Percentiles rank a stretch among this genome's conserved stretches.
Evolutionary conservation across 140 eudicot species (phyloP).

Genomic region (Oenanthe javanica): DNA sequence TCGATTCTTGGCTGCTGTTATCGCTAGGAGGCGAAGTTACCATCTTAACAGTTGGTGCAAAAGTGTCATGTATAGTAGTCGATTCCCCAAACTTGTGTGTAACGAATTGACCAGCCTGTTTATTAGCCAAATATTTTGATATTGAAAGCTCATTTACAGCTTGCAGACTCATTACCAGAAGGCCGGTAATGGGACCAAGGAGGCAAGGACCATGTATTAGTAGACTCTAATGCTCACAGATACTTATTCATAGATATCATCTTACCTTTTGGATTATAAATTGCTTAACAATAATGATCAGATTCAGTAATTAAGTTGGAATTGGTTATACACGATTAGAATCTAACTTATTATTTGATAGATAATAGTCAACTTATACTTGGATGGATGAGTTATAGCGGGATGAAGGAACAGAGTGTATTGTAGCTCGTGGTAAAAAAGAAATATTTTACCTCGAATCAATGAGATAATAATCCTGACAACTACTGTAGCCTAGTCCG

Average conservation of each 20-base stretch:
- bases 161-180: not conserved
- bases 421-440: not conserved
- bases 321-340: not conserved
- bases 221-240: not conserved
- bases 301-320: not conserved
- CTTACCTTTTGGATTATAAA: not conserved
- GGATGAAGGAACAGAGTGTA: not conserved
- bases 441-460: no score
- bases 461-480: not conserved
- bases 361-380: no score
- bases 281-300: not conserved
- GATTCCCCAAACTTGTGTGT: not conserved
- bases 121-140: not conserved
- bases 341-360: not conserved
- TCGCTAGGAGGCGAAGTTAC: not conserved
- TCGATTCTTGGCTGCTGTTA: not conserved
- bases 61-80: not conserved
- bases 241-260: not conserved
- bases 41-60: not conserved
- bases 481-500: not conserved
- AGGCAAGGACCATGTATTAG: not conserved
- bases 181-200: not conserved
- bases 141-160: not conserved
- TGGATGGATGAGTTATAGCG: not conserved
- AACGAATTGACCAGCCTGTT: not conserved